Base-by-base conservation (phyloP, 345 rosid species). In the Pistacia integerrima region DNA sequence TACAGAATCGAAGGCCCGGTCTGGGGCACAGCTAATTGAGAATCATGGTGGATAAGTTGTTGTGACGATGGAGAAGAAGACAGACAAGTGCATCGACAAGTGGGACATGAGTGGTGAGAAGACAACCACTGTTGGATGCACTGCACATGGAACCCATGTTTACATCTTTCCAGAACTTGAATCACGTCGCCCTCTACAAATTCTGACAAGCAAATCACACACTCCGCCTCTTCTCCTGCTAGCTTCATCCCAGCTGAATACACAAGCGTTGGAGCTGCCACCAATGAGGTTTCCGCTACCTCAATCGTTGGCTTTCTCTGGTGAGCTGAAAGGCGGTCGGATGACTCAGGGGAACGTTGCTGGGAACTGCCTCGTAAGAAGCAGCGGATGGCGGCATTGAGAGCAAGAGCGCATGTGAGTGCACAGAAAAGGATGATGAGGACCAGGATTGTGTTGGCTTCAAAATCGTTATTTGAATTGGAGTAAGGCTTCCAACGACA, bases 141-240 rank as follows among this genome's bases (percentile, higher is more conserved):
- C 17, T 77, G 81, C 35, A 82, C 89, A 81, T 93, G 98, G 80
- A 93, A 93, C 7, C 93, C 94, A 83, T 93, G 97, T 4, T 87
- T 81, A 74, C 97, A 93, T 69, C 81, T 80, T 64, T 77, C 89
- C 77, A 93, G 46, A 49, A 90, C 88, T 74, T 86, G 85, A 35
- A 93, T 78, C 4, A 81, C 85, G 18, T 92, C 97, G 13, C 93
- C 97, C 62, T 84, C 86, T 6, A 70, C 85, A 64, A 90, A 93
- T 70, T 90, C 97, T 2, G 83, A 79, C 85, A 93, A 83, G 86
- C 98, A 93, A 28, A 93, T 93, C 0, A 92, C 90, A 70, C 98
- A 93, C 78, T 92, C 98, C 41, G 84, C 85, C 69, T 67, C 85
- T 4, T 78, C 82, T 12, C 92, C 95, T 0, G 86, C 86, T 20